Conservation (phyloP, 306 rosid species). For the Rubus parviflorus region DNA sequence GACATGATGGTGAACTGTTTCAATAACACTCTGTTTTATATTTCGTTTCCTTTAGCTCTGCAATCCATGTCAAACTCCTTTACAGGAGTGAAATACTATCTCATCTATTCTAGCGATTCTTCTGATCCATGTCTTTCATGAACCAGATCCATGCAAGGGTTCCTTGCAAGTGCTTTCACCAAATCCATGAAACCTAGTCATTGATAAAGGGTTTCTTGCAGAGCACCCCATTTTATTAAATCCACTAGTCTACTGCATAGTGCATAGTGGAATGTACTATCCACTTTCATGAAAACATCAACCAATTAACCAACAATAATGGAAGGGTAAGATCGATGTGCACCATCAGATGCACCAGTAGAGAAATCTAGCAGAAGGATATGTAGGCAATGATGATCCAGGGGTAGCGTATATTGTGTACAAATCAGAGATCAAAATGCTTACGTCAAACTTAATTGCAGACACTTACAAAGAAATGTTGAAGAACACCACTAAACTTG, state of each 20-base stretch:
- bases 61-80: not conserved
- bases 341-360: not conserved
- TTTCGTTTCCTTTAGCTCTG: too few relatives aligned
- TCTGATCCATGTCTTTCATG: not conserved
- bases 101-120: not conserved
- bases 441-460: not conserved
- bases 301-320: not conserved
- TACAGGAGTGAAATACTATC: not conserved
- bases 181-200: not conserved
- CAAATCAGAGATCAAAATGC: not conserved
- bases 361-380: not conserved
- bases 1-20: too few relatives aligned
- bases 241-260: not conserved
- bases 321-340: not conserved
- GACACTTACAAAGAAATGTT: constrained; percentile 66
- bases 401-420: not conserved
- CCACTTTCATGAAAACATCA: not conserved
- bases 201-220: not conserved
- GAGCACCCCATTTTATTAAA: not conserved
- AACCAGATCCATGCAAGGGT: not conserved
- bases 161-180: not conserved
- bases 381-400: not conserved
- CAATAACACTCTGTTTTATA: too few relatives aligned
- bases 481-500: constrained; percentile 57
- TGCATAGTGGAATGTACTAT: not conserved